Percentiles rank a stretch among this genome's conserved stretches.
Evolutionary conservation across 192 early-diverging fungal genomes (phyloP).

Genomic region (Coemansia pectinata): DNA sequence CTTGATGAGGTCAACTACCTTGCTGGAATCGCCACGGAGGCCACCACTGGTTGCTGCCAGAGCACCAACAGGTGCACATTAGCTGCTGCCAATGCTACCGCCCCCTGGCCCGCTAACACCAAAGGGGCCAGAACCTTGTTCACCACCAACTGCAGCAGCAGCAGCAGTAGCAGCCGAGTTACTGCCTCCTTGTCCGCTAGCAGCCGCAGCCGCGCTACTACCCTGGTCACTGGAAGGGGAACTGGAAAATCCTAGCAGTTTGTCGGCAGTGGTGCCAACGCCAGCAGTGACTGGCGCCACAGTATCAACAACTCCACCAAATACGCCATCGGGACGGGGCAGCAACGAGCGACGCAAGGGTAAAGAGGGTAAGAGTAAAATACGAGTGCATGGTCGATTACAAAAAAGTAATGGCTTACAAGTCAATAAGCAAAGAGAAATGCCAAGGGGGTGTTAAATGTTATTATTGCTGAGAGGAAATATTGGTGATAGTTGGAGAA

Average conservation of each 20-base stretch:
- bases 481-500: no score
- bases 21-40: no score
- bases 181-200: no score
- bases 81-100: background rate
- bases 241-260: background rate
- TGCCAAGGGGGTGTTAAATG: no score
- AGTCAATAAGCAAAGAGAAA: no score
- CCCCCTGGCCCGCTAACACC: no score
- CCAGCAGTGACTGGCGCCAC: slow-evolving; percentile 21
- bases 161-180: no score
- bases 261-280: slow-evolving; percentile 5
- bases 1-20: background rate
- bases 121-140: no score
- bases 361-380: background rate
- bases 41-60: no score
- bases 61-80: slow-evolving; percentile 11
- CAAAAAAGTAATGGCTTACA: background rate
- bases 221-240: background rate
- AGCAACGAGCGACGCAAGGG: background rate
- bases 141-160: no score
- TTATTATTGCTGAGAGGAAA: no score
- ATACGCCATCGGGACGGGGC: slow-evolving; percentile 7
- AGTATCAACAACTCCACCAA: slow-evolving; percentile 20
- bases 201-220: background rate
- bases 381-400: background rate